Evolutionary conservation across 2,329 filamentous ascomycete genomes (phyloP), one percentile per base, ranked within the genome.

Genomic region (Aspergillus hortae): DNA sequence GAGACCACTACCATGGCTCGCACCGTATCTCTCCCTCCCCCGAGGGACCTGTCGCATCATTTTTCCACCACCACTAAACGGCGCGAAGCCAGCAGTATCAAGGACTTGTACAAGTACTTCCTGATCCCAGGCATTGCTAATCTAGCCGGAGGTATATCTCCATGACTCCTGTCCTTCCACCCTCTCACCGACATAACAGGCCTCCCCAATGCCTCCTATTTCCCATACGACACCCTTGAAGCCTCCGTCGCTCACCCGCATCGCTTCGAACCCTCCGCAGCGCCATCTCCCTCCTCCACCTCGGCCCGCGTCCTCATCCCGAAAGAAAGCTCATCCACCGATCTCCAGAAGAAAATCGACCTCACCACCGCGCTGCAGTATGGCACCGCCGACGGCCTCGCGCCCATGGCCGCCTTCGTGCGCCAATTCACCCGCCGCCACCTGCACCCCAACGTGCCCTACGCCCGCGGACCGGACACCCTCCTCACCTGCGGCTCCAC

Each of bases 191-290:
- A 35, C 23, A 6, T 30, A 12, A 42, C 57, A 92, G 89, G 90
- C 54, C 81, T 95, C 19, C 92, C 92, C 14, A 87, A 94, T 70
- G 78, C 86, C 36, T 81, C 81, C 52, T 90, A 90, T 74, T 96
- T 96, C 66, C 92, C 92, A 7, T 96, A 88, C 71, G 91, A 96
- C 63, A 94, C 90, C 0, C 83, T 96, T 56, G 90, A 95, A 72
- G 89, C 91, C 38, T 85, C 87, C 58, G 83, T 87, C 55, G 89
- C 90, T 30, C 81, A 83, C 56, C 86, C 90, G 6, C 77, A 87
- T 57, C 83, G 91, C 69, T 94, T 88, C 79, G 79, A 81, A 32
- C 87, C 87, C 1, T 81, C 84, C 35, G 88, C 87, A 67, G 74
- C 67, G 44, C 63, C 77, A 17, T 69, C 72, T 14, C 68, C 41